A percentile compares a stretch with the other conserved stretches of the same genome.
These are phyloP conservation scores for Vaccinium vitisidaea DNA, from an alignment of 148 eudicot species.

Conservation along the genomic window DNA sequence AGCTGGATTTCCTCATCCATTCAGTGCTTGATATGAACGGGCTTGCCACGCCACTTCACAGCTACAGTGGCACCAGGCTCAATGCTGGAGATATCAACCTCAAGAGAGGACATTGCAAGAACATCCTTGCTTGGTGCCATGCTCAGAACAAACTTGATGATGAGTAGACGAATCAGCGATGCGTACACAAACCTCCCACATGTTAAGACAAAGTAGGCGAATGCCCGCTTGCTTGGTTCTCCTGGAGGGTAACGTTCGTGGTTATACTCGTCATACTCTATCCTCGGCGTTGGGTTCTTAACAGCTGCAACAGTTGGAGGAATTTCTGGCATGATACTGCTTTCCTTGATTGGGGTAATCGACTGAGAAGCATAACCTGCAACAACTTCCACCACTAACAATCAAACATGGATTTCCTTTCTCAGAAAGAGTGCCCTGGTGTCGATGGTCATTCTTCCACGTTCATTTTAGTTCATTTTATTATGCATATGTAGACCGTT, in stretches of 20 bases:
- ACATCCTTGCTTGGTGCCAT: constrained; percentile 81
- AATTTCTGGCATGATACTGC: constrained; percentile 29
- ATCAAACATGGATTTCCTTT: background rate
- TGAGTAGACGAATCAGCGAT: constrained; percentile 59
- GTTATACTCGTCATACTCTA: constrained; percentile 54
- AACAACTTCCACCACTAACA: constrained; percentile 2
- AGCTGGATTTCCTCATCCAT: constrained; percentile 57
- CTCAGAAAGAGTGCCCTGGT: background rate
- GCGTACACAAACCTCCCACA: constrained; percentile 76
- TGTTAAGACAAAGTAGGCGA: constrained; percentile 65
- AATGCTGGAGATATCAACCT: constrained; percentile 71
- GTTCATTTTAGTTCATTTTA: no score
- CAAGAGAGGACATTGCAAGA: constrained; percentile 70
- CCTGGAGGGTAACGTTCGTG: constrained; percentile 74
- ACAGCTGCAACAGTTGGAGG: constrained; percentile 67
- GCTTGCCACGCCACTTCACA: constrained; percentile 92
- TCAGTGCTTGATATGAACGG: constrained; percentile 67
- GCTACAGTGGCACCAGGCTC: constrained; percentile 70
- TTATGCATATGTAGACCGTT: no score
- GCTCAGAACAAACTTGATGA: constrained; percentile 72
- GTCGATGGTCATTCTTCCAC: background rate
- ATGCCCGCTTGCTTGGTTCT: constrained; percentile 34
- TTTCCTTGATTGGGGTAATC: constrained; percentile 36
- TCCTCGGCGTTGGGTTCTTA: constrained; percentile 61
- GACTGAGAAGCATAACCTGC: constrained; percentile 55